Conservation (phyloP, 805 yeast species). For the Maudiozyma serrabonitensis region DNA sequence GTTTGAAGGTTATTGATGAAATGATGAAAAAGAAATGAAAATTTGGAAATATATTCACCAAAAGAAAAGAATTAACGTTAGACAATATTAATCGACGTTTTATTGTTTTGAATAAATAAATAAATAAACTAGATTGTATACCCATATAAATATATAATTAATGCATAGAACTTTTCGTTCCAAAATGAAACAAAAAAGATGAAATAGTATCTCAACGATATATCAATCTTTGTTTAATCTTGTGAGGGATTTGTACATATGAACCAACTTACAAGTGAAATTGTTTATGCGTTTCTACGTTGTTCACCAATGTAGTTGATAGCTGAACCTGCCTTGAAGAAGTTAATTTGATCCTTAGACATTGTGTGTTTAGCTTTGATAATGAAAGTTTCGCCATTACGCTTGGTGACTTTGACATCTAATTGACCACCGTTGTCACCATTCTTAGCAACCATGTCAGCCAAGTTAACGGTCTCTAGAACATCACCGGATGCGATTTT, state of each 20-base stretch:
- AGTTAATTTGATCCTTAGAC: conserved; percentile 92
- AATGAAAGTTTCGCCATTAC: conserved; percentile 56
- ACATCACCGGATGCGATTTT: conserved; percentile 66
- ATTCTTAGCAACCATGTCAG: conserved; percentile 65
- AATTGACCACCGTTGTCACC: conserved; percentile 86
- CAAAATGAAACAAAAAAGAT: not conserved
- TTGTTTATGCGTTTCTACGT: conserved; percentile 23
- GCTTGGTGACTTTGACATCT: conserved; percentile 62
- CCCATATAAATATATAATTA: not conserved
- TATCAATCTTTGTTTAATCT: too few relatives aligned
- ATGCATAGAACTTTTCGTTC: not conserved
- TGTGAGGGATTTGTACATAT: too few relatives aligned
- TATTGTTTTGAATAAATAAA: not conserved
- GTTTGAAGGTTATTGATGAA: conserved; percentile 30
- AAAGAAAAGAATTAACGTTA: not conserved
- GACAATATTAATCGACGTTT: not conserved
- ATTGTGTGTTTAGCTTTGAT: conserved; percentile 85
- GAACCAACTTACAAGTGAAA: too few relatives aligned
- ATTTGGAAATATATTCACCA: not conserved
- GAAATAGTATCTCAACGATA: not conserved
- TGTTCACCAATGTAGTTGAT: conserved; percentile 77
- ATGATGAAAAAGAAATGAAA: conserved; percentile 14
- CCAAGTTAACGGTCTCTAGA: conserved; percentile 62
- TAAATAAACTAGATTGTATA: not conserved
- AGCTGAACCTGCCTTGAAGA: conserved; percentile 96